Percentiles rank a stretch among this genome's conserved stretches.
Evolutionary conservation across 2,329 filamentous ascomycete genomes (phyloP).

Genomic region (Cadophora gregata): DNA sequence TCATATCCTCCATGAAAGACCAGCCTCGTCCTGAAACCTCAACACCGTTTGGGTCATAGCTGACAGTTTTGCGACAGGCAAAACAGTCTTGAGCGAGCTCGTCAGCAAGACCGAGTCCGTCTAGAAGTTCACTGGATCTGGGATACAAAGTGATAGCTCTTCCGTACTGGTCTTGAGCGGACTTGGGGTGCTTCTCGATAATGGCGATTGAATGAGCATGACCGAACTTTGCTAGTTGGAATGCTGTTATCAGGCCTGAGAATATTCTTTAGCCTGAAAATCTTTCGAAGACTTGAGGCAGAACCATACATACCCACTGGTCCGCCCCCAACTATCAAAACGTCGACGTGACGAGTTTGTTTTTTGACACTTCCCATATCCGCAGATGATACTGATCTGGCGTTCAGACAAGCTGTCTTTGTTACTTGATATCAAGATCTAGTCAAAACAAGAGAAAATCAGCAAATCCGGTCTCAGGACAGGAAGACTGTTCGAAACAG

Average conservation of each 20-base stretch:
- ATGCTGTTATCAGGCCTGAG: slow-evolving; percentile 49
- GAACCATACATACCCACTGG: slow-evolving; percentile 48
- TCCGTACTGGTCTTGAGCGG: slow-evolving; percentile 57
- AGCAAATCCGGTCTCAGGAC: not conserved
- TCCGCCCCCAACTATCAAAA: slow-evolving; percentile 52
- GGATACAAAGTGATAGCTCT: slow-evolving; percentile 61
- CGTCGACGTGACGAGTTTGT: slow-evolving; percentile 40
- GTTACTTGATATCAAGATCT: not conserved
- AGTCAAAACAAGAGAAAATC: not conserved
- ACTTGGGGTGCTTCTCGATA: slow-evolving; percentile 56
- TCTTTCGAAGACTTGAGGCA: slow-evolving; percentile 1
- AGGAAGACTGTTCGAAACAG: not conserved
- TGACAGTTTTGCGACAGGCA: slow-evolving; percentile 55
- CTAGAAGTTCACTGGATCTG: slow-evolving; percentile 57
- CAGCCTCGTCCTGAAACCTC: slow-evolving; percentile 54
- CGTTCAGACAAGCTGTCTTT: not conserved
- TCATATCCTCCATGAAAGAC: slow-evolving; percentile 60
- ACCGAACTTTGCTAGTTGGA: slow-evolving; percentile 51
- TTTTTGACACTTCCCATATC: slow-evolving; percentile 34
- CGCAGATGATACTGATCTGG: not conserved
- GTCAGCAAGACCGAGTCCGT: slow-evolving; percentile 56
- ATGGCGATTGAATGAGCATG: slow-evolving; percentile 49
- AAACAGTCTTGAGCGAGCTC: slow-evolving; percentile 58
- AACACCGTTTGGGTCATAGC: slow-evolving; percentile 54
- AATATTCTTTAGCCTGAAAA: not conserved